Conservation (phyloP, 169 alveolate genomes). For the Plasmodium berghei region DNA sequence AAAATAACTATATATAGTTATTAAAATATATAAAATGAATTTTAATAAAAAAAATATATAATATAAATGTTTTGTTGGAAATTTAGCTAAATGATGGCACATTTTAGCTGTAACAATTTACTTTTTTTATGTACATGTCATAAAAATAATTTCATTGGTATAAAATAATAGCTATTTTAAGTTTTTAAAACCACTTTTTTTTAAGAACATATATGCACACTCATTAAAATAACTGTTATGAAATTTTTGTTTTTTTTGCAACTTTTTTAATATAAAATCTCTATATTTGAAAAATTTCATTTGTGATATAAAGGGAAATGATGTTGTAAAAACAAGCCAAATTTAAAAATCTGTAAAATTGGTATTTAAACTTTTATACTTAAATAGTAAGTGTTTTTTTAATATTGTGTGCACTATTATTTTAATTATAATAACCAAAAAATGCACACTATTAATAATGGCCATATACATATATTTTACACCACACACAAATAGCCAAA, state of each 20-base stretch:
- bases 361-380: background rate
- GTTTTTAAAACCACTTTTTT: slow-evolving; percentile 11
- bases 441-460: background rate
- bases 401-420: slow-evolving; percentile 33
- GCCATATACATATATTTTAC: slow-evolving; percentile 4
- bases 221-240: slow-evolving; percentile 17
- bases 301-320: background rate
- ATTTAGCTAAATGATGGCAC: slow-evolving; percentile 6
- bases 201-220: slow-evolving; percentile 19
- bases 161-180: slow-evolving; percentile 23
- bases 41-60: slow-evolving; percentile 25
- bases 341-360: slow-evolving; percentile 2
- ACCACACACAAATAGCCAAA: slow-evolving; percentile 55
- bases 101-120: slow-evolving; percentile 2
- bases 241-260: background rate
- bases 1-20: background rate
- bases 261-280: background rate
- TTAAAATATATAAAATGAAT: slow-evolving; percentile 2
- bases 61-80: background rate
- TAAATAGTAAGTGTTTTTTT: background rate
- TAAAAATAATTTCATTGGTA: slow-evolving; percentile 22
- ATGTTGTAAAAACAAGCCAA: slow-evolving; percentile 2
- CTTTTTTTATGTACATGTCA: slow-evolving; percentile 46
- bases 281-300: slow-evolving; percentile 10
- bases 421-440: slow-evolving; percentile 10